Evolutionary conservation across 2,329 filamentous ascomycete species (phyloP).

Genomic region (Plenodomus tracheiphilus): DNA sequence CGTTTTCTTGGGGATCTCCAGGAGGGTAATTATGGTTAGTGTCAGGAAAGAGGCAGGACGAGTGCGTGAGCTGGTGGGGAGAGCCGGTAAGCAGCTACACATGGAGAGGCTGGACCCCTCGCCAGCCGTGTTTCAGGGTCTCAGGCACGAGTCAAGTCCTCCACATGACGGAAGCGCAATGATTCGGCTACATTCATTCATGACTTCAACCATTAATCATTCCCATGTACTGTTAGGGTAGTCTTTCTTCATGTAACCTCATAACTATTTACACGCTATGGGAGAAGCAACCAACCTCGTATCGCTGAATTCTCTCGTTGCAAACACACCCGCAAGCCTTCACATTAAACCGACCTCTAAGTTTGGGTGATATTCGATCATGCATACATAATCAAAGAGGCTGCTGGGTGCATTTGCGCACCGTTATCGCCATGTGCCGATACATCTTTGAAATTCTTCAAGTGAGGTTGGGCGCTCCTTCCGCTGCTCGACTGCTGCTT

Average conservation of each 20-base stretch:
- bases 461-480: background rate
- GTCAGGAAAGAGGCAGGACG: constrained; percentile 3
- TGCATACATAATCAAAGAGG: too few species aligned
- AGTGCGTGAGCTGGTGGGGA: constrained; percentile 6
- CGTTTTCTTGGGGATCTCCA: background rate
- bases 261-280: too few species aligned
- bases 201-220: too few species aligned
- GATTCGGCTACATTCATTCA: constrained; percentile 4
- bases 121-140: constrained; percentile 15
- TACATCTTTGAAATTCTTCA: background rate
- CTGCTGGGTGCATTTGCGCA: too few species aligned
- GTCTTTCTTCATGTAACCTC: too few species aligned
- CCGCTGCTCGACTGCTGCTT: background rate
- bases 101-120: background rate
- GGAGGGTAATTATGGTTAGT: constrained; percentile 12
- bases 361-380: too few species aligned
- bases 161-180: constrained; percentile 3
- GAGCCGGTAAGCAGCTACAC: constrained; percentile 3
- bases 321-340: too few species aligned
- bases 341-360: too few species aligned
- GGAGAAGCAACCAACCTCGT: too few species aligned
- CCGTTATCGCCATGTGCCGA: too few species aligned
- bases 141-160: constrained; percentile 19
- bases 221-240: too few species aligned
- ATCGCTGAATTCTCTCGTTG: too few species aligned